A percentile compares a stretch with the other conserved stretches of the same genome.
Conservation (phyloP, 2,329 filamentous ascomycete species). For the Eutypa lata region DNA sequence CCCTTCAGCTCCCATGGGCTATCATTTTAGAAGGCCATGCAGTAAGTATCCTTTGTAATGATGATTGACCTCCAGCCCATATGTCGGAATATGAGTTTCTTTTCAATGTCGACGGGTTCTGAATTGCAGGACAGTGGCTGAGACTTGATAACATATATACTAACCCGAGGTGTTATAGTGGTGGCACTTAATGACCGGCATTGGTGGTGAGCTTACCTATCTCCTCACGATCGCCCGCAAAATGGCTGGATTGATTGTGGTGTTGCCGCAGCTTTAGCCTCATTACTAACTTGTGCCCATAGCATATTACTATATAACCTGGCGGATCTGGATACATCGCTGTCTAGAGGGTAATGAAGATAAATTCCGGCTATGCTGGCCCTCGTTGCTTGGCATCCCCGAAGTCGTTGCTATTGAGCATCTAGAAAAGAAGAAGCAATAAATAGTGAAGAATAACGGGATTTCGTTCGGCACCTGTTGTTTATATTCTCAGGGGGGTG, state of each 20-base stretch:
- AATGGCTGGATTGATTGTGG: neutral
- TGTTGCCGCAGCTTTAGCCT: neutral
- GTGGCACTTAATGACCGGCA: conserved; percentile 78
- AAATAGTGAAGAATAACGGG: neutral
- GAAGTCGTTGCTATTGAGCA: conserved; percentile 38
- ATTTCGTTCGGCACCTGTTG: too few species aligned
- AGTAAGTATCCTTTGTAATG: conserved; percentile 52
- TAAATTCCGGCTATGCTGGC: conserved; percentile 70
- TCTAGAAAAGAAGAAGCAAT: conserved; percentile 23
- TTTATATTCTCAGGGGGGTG: too few species aligned
- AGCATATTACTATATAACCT: conserved; percentile 80
- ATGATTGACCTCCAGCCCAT: neutral
- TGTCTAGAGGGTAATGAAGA: conserved; percentile 71
- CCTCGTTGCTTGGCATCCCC: conserved; percentile 53
- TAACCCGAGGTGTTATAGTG: conserved; percentile 26
- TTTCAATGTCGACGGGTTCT: too few species aligned
- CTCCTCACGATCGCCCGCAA: neutral
- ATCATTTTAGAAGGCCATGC: conserved; percentile 60
- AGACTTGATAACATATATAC: neutral
- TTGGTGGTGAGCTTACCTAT: conserved; percentile 44
- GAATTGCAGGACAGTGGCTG: neutral
- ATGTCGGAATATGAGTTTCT: too few species aligned
- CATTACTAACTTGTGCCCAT: neutral
- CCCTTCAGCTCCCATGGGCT: conserved; percentile 75
- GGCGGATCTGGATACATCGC: conserved; percentile 78